Conservation (phyloP, 495 filamentous ascomycete genomes). For the Podospora comata region DNA sequence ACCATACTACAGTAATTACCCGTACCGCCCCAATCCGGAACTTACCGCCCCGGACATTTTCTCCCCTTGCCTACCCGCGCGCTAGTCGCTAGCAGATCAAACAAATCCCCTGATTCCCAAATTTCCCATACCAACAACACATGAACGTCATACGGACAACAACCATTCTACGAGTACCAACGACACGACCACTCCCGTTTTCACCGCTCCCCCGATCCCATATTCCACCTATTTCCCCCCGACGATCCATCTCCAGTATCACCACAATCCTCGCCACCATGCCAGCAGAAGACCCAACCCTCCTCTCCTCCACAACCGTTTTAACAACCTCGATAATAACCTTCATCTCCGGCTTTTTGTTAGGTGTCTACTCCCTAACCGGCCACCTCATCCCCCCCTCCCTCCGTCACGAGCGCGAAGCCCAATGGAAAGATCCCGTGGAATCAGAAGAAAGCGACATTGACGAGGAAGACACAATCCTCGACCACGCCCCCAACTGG, state of each 20-base stretch:
- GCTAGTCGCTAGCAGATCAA: not conserved
- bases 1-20: too few relatives aligned
- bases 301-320: conserved; percentile 36
- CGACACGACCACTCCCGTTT: not conserved
- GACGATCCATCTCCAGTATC: not conserved
- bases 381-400: conserved; percentile 50
- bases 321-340: conserved; percentile 62
- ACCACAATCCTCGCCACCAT: not conserved
- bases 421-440: conserved; percentile 36
- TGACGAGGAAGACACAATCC: conserved; percentile 48
- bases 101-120: not conserved
- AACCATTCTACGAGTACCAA: not conserved
- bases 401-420: conserved; percentile 34
- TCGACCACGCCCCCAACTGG: conserved; percentile 62
- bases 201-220: not conserved
- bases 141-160: not conserved
- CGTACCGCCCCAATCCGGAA: not conserved
- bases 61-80: not conserved
- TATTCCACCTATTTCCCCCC: not conserved
- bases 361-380: conserved; percentile 50
- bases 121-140: not conserved
- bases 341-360: conserved; percentile 60
- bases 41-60: not conserved
- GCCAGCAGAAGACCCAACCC: conserved; percentile 7
- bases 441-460: conserved; percentile 54